A percentile compares a stretch with the other conserved stretches of the same genome.
Conservation (phyloP, 2,329 filamentous ascomycete genomes). For the Chaetoscypha palmicola region DNA sequence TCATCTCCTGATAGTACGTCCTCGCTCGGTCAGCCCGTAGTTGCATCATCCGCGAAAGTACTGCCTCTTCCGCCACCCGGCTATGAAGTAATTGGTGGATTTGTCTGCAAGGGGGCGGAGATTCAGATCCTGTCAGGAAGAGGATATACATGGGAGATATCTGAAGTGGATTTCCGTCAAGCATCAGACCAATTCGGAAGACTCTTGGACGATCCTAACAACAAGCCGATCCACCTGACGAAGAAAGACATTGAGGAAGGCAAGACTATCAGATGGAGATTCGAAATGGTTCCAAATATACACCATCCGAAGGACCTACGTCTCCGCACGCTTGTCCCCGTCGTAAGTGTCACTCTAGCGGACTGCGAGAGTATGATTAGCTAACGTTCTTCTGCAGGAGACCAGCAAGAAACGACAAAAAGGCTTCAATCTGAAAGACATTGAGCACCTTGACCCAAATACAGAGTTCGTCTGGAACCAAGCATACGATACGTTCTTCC, state of each 20-base stretch:
- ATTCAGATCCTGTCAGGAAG: constrained; percentile 22
- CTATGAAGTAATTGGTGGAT: too few species aligned
- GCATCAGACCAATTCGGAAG: constrained; percentile 10
- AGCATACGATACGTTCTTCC: constrained; percentile 28
- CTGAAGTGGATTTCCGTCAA: constrained; percentile 17
- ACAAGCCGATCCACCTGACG: constrained; percentile 10
- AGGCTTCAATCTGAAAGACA: background rate
- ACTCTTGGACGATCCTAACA: constrained; percentile 5
- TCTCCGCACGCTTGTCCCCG: constrained; percentile 19
- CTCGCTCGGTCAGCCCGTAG: too few species aligned
- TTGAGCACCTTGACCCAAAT: constrained; percentile 8
- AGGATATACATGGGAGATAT: constrained; percentile 24
- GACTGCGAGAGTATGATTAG: background rate
- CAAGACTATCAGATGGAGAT: constrained; percentile 17
- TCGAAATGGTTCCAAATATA: constrained; percentile 16
- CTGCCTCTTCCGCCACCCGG: too few species aligned
- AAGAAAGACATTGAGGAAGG: constrained; percentile 12
- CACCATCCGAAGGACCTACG: constrained; percentile 13
- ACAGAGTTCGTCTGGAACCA: too few species aligned
- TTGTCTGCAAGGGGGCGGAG: constrained; percentile 21
- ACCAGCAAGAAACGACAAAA: background rate
- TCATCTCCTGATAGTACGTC: too few species aligned
- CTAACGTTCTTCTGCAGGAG: background rate
- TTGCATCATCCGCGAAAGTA: too few species aligned
- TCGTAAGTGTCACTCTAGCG: constrained; percentile 18